A percentile compares a stretch with the other conserved stretches of the same genome.
These are phyloP conservation scores for Vitellaria paradoxa DNA, from an alignment of 179 eudicot genomes.

Conservation along the genomic window DNA sequence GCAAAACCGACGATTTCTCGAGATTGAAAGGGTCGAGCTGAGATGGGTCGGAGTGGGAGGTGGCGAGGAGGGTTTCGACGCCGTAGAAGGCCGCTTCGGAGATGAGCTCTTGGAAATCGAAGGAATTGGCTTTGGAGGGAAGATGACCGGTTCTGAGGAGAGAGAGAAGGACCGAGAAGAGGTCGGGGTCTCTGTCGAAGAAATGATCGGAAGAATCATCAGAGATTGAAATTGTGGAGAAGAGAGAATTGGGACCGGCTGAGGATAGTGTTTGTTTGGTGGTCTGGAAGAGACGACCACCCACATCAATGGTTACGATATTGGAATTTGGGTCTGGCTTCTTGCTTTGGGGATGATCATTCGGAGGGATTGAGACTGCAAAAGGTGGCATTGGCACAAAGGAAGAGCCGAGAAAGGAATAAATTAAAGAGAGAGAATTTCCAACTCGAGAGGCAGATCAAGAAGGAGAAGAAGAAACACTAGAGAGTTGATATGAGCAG, in stretches of 20 bases:
- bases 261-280: slow-evolving; percentile 69
- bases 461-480: no score
- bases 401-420: no score
- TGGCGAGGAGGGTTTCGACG: slow-evolving; percentile 47
- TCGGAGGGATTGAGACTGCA: slow-evolving; percentile 13
- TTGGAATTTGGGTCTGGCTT: slow-evolving; percentile 25
- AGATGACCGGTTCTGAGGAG: slow-evolving; percentile 73
- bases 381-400: slow-evolving; percentile 31
- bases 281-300: slow-evolving; percentile 86
- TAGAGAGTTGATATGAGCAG: no score
- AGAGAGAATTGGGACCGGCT: slow-evolving; percentile 66
- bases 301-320: slow-evolving; percentile 71
- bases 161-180: slow-evolving; percentile 74
- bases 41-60: slow-evolving; percentile 63
- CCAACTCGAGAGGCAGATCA: no score
- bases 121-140: slow-evolving; percentile 53
- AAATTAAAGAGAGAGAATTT: no score
- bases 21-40: slow-evolving; percentile 71
- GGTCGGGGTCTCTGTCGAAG: slow-evolving; percentile 84
- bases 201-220: slow-evolving; percentile 30
- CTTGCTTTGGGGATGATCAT: not conserved
- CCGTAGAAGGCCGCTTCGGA: slow-evolving; percentile 74
- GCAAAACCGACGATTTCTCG: slow-evolving; percentile 52
- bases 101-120: slow-evolving; percentile 59
- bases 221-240: slow-evolving; percentile 34